Evolutionary conservation across 2,329 filamentous ascomycete species (phyloP).

Genomic region (Aspergillus aculeatus): DNA sequence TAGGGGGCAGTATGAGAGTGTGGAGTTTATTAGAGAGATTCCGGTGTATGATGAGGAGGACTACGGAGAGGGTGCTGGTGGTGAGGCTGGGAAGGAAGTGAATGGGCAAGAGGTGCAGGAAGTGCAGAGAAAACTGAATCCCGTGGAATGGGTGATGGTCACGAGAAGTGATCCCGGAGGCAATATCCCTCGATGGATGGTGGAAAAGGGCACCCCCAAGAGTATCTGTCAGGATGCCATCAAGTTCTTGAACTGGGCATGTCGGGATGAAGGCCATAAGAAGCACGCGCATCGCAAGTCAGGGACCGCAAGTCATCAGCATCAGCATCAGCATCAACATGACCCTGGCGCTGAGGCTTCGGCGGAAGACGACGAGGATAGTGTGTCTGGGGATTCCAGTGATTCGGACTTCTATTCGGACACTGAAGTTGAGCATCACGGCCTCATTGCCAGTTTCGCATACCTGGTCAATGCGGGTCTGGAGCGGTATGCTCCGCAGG

Average conservation of each 20-base stretch:
- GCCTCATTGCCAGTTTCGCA: conserved; percentile 38
- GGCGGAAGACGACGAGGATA: conserved; percentile 6
- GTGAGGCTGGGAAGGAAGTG: conserved; percentile 15
- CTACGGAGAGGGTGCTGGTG: neutral
- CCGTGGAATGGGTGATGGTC: conserved; percentile 90
- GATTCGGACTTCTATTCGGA: conserved; percentile 22
- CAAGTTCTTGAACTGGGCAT: conserved; percentile 80
- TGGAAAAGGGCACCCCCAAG: conserved; percentile 81
- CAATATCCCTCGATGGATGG: conserved; percentile 83
- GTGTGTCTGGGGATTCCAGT: conserved; percentile 12
- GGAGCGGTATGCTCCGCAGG: conserved; percentile 53
- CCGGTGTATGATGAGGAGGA: conserved; percentile 38
- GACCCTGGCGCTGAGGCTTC: neutral
- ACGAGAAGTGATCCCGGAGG: conserved; percentile 86
- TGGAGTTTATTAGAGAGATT: conserved; percentile 86
- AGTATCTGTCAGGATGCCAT: conserved; percentile 76
- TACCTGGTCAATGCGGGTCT: conserved; percentile 42
- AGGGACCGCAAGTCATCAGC: neutral
- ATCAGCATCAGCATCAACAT: neutral
- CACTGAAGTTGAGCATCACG: conserved; percentile 29
- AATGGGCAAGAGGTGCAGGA: conserved; percentile 11
- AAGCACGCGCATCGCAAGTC: neutral
- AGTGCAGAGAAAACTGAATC: conserved; percentile 57
- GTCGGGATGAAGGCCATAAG: conserved; percentile 47
- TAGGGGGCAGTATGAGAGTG: conserved; percentile 82